Percentiles rank a stretch among this genome's conserved stretches.
Evolutionary conservation across 805 yeast genomes (phyloP).

Genomic region (Torulaspora delbrueckii): DNA sequence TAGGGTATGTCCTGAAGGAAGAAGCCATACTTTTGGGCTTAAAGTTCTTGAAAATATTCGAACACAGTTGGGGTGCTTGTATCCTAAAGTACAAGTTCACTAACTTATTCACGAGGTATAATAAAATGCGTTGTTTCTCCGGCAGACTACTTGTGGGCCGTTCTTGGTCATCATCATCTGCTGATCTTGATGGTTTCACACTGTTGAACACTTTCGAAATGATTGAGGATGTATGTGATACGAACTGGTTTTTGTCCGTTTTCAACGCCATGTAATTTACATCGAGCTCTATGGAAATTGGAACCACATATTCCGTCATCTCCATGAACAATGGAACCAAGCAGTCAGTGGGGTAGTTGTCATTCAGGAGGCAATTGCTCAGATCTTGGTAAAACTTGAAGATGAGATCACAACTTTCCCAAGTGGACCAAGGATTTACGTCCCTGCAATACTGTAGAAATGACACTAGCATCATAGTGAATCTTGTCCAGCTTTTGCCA

Average conservation of each 20-base stretch:
- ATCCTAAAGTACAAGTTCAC: conserved; percentile 54
- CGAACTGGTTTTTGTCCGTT: conserved; percentile 35
- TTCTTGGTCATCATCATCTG: conserved; percentile 1
- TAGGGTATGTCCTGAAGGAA: conserved; percentile 40
- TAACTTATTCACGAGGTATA: conserved; percentile 49
- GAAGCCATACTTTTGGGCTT: conserved; percentile 56
- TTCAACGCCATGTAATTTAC: conserved; percentile 14
- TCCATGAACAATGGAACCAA: conserved; percentile 21
- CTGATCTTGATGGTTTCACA: conserved; percentile 41
- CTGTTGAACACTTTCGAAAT: conserved; percentile 57
- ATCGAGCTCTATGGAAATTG: conserved; percentile 26
- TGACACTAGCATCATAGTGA: conserved; percentile 43
- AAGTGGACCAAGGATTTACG: conserved; percentile 48
- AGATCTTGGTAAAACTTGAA: conserved; percentile 41
- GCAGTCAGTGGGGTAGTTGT: conserved; percentile 35
- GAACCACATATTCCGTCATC: conserved; percentile 37
- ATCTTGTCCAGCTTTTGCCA: conserved; percentile 36
- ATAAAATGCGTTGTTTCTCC: conserved; percentile 44
- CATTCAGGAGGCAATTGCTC: conserved; percentile 42
- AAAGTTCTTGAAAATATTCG: conserved; percentile 37
- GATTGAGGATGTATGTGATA: conserved; percentile 48
- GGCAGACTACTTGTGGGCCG: conserved; percentile 28
- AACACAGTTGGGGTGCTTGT: conserved; percentile 33
- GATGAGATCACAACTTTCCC: conserved; percentile 48
- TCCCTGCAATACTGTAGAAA: conserved; percentile 47